These are phyloP conservation scores for Fusarium sp. DNA, from an alignment of 2,329 filamentous ascomycete genomes.

Conservation along the genomic window DNA sequence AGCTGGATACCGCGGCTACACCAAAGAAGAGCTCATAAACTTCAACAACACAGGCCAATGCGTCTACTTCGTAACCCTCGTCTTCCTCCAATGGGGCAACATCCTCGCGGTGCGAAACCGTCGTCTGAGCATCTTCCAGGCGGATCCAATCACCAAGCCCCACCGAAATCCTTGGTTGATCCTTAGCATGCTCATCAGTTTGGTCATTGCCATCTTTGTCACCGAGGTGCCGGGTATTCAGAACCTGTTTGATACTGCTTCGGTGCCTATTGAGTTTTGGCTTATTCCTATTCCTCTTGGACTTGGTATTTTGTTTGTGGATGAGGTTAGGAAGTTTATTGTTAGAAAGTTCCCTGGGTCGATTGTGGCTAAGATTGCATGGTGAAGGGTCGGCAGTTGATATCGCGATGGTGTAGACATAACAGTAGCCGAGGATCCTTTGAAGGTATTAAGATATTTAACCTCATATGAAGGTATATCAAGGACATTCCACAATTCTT, in stretches of 20 bases:
- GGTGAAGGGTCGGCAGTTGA: constrained; percentile 49
- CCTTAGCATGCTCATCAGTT: constrained; percentile 58
- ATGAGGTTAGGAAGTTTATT: constrained; percentile 64
- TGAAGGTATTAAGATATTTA: too few relatives aligned
- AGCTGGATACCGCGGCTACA: constrained; percentile 63
- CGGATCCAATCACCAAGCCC: constrained; percentile 60
- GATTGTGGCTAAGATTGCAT: constrained; percentile 60
- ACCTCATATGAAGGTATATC: too few relatives aligned
- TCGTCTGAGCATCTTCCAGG: constrained; percentile 63
- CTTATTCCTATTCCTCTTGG: constrained; percentile 63
- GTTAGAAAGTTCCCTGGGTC: constrained; percentile 61
- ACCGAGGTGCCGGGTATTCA: constrained; percentile 65
- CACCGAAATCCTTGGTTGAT: constrained; percentile 64
- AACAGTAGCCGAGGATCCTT: too few relatives aligned
- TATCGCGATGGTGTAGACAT: too few relatives aligned
- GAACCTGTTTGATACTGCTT: constrained; percentile 60
- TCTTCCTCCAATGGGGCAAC: constrained; percentile 67
- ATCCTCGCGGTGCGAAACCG: constrained; percentile 65
- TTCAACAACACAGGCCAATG: constrained; percentile 64
- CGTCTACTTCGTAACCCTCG: constrained; percentile 67
- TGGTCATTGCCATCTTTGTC: constrained; percentile 66
- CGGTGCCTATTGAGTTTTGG: constrained; percentile 65
- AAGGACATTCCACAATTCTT: too few relatives aligned
- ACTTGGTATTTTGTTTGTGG: constrained; percentile 62
- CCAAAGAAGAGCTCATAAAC: constrained; percentile 55